phyloP scores from a whole-genome alignment of 163 green algal genomes.

The Prototheca cutis region DNA sequence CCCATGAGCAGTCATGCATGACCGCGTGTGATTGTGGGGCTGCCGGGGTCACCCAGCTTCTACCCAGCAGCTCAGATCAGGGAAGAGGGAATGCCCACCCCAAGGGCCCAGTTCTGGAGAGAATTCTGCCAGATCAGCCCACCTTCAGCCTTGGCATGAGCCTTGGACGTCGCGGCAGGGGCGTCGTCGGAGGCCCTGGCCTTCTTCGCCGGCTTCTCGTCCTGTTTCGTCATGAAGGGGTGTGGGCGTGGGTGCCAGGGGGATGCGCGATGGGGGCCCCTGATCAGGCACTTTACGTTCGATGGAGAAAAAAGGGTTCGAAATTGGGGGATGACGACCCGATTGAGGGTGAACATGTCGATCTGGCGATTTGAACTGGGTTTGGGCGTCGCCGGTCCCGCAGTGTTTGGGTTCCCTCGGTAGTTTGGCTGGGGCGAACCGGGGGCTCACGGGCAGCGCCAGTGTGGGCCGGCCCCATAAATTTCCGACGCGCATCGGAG shows the following conservation, averaged over 20 bases:
- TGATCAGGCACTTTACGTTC: background rate
- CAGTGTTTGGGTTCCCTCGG: background rate
- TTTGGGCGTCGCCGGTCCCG: background rate
- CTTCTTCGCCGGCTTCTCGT: constrained; percentile 20
- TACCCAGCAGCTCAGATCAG: no score
- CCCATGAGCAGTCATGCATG: no score
- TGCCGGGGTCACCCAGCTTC: no score
- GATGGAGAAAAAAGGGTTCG: background rate
- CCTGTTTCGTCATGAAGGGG: constrained; percentile 6
- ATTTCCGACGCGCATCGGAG: no score
- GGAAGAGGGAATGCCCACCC: no score
- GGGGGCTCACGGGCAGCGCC: no score
- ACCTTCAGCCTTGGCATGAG: background rate
- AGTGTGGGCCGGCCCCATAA: no score
- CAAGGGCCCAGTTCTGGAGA: no score
- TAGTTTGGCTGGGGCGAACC: no score
- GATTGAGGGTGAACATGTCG: background rate
- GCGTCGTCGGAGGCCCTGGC: constrained; percentile 22
- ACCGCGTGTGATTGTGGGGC: no score
- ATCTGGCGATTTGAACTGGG: background rate
- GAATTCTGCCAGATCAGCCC: no score
- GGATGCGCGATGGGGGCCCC: background rate
- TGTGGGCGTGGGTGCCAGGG: background rate
- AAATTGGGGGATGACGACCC: background rate
- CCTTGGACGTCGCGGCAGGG: constrained; percentile 5